A percentile compares a stretch with the other conserved stretches of the same genome.
phyloP scores from a whole-genome alignment of 179 eudicot species.

The Nepenthes alata region DNA sequence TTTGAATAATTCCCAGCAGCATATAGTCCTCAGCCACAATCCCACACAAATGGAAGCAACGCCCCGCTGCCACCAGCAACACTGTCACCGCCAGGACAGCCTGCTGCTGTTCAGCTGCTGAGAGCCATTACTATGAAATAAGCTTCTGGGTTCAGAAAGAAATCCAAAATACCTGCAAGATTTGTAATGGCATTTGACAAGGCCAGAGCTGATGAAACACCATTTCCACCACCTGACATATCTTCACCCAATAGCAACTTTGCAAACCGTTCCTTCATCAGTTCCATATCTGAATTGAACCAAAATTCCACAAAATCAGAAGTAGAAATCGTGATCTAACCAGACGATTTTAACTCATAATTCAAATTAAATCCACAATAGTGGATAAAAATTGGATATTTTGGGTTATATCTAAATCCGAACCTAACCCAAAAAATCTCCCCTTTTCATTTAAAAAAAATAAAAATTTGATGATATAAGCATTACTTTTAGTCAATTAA shows the following conservation, averaged over 20 bases:
- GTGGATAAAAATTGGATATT: too few relatives aligned
- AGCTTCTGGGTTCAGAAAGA: not conserved
- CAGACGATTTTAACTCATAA: not conserved
- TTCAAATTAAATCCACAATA: too few relatives aligned
- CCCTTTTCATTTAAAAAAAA: too few relatives aligned
- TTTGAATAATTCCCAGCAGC: too few relatives aligned
- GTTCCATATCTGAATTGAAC: conserved; percentile 37
- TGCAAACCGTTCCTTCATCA: conserved; percentile 68
- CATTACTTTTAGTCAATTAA: too few relatives aligned
- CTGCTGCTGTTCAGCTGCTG: not conserved
- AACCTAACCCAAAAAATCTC: too few relatives aligned
- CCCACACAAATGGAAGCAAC: not conserved
- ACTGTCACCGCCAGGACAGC: not conserved
- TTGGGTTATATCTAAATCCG: too few relatives aligned
- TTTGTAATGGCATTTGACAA: conserved; percentile 87
- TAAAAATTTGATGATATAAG: too few relatives aligned
- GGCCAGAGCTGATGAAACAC: conserved; percentile 87
- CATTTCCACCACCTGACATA: conserved; percentile 85
- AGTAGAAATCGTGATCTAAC: not conserved
- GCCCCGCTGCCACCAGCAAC: not conserved
- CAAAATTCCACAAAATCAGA: too few relatives aligned
- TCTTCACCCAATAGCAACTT: conserved; percentile 78
- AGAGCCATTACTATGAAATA: not conserved
- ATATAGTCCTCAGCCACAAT: too few relatives aligned
- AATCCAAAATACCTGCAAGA: conserved; percentile 46